Evolutionary conservation across 805 yeast species (phyloP).

Genomic region (Metschnikowia baotianmanensis): DNA sequence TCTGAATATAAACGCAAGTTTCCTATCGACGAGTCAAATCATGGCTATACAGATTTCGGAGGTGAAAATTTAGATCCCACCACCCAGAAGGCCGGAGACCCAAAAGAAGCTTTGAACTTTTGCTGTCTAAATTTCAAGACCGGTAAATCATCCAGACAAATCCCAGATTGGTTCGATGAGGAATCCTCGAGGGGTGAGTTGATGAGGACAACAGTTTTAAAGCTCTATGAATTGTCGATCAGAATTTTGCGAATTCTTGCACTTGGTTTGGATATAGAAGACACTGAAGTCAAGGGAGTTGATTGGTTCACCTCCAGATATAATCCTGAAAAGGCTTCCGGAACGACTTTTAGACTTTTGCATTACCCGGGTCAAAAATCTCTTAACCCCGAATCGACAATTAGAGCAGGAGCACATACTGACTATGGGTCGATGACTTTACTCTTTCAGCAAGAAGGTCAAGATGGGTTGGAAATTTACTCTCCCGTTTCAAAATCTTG

Average conservation of each 20-base stretch:
- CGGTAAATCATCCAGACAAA: constrained; percentile 38
- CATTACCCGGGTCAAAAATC: constrained; percentile 65
- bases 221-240: constrained; percentile 50
- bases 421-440: constrained; percentile 78
- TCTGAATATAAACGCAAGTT: constrained; percentile 47
- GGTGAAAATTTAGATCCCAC: constrained; percentile 49
- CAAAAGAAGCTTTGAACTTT: constrained; percentile 70
- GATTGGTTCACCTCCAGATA: constrained; percentile 68
- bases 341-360: constrained; percentile 65
- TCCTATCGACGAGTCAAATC: constrained; percentile 53
- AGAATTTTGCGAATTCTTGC: constrained; percentile 57
- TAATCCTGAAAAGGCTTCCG: constrained; percentile 48
- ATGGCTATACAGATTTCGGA: constrained; percentile 57
- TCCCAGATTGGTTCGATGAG: constrained; percentile 52
- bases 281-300: constrained; percentile 33
- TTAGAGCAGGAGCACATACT: constrained; percentile 84
- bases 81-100: constrained; percentile 47
- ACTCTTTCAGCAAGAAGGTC: constrained; percentile 64
- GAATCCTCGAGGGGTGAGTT: constrained; percentile 40
- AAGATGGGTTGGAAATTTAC: constrained; percentile 70
- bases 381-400: constrained; percentile 49
- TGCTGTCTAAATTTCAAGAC: constrained; percentile 49
- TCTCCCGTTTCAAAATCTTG: constrained; percentile 56
- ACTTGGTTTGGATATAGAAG: constrained; percentile 60
- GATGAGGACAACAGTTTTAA: constrained; percentile 35